phyloP scores from a whole-genome alignment of 495 filamentous ascomycete species.

The Friedmanniomyces simplex region DNA sequence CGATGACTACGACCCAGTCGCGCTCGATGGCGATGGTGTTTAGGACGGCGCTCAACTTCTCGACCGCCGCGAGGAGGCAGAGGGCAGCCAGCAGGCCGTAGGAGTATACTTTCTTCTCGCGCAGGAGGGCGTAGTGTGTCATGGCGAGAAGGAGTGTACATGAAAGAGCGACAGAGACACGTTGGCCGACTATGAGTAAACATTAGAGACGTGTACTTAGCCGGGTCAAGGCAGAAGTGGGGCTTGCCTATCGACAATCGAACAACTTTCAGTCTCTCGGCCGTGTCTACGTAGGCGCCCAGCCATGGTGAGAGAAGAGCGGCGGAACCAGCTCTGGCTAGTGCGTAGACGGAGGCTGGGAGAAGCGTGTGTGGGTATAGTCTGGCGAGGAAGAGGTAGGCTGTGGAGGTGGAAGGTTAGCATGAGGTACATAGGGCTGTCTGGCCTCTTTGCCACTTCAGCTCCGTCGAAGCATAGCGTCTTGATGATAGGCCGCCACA shows the following conservation, averaged over 20 bases:
- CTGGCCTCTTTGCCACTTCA: no score
- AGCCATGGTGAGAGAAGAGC: conserved; percentile 14
- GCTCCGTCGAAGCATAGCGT: no score
- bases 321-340: conserved; percentile 28
- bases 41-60: conserved; percentile 43
- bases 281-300: conserved; percentile 18
- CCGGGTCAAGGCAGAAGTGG: background rate
- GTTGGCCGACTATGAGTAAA: conserved; percentile 6
- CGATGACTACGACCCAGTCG: conserved; percentile 50
- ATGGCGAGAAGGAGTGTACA: conserved; percentile 13
- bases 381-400: conserved; percentile 50
- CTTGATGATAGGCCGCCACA: no score
- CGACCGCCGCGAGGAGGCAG: conserved; percentile 44
- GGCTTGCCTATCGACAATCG: conserved; percentile 23
- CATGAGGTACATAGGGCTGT: no score
- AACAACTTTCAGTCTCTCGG: conserved; percentile 19
- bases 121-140: background rate
- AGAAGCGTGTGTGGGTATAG: conserved; percentile 26
- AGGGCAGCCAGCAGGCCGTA: conserved; percentile 26
- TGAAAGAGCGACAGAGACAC: conserved; percentile 16
- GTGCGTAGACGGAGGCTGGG: conserved; percentile 24
- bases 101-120: background rate
- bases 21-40: conserved; percentile 56
- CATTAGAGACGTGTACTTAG: background rate
- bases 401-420: no score